phyloP scores from a whole-genome alignment of 1,139 yeast species.

The Yamadazyma songkhlaensis region DNA sequence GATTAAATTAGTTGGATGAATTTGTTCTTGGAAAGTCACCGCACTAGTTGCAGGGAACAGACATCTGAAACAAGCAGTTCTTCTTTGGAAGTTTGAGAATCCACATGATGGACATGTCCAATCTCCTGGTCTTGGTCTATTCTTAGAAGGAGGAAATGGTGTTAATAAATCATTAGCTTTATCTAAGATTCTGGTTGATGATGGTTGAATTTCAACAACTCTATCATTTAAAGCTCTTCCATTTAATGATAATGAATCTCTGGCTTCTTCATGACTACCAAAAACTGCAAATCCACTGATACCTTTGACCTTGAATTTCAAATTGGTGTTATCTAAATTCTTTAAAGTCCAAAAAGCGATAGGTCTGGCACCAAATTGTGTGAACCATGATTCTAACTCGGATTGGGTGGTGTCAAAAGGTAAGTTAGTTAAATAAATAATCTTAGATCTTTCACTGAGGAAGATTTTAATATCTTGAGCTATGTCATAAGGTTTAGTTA shows the following conservation, averaged over 20 bases:
- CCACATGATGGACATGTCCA: constrained; percentile 98
- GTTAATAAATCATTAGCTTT: constrained; percentile 76
- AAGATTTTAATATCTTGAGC: constrained; percentile 69
- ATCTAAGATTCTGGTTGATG: constrained; percentile 73
- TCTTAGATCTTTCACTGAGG: constrained; percentile 68
- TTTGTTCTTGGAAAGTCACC: constrained; percentile 56
- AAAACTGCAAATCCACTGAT: constrained; percentile 83
- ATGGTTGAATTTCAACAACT: constrained; percentile 82
- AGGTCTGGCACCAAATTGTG: constrained; percentile 83
- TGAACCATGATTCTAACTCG: constrained; percentile 89
- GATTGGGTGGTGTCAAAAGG: constrained; percentile 87
- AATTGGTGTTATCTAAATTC: constrained; percentile 37
- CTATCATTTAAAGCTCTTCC: constrained; percentile 76
- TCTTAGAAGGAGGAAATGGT: constrained; percentile 85
- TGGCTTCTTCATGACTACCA: constrained; percentile 81
- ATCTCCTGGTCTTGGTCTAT: constrained; percentile 94
- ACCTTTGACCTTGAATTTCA: constrained; percentile 19
- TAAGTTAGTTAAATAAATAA: constrained; percentile 72
- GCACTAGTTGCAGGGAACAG: constrained; percentile 83
- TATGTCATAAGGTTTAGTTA: constrained; percentile 73
- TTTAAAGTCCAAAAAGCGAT: constrained; percentile 87
- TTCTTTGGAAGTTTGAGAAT: constrained; percentile 88
- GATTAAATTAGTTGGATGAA: constrained; percentile 14
- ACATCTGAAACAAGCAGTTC: constrained; percentile 93
- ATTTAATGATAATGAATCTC: constrained; percentile 71